Base-by-base conservation (phyloP, 306 rosid genomes). In the Acmispon strigosus region DNA sequence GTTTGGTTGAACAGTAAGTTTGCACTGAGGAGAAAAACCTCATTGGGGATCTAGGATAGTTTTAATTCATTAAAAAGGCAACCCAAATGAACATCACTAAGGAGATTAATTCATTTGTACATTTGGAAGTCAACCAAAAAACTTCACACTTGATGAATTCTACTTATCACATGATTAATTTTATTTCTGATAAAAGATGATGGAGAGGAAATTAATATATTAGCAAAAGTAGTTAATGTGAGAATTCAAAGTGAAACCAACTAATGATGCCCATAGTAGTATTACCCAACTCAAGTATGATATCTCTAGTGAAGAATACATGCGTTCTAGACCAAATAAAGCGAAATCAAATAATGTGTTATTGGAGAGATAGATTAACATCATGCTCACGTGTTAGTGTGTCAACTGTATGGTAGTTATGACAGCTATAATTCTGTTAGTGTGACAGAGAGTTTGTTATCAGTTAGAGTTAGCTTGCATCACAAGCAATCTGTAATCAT, bases 171-270 rank as follows among this genome's bases (percentile, higher is more conserved):
- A 32, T 5, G 37, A 32, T 32, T 39, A 39, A 0, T 17, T 17
- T 22, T 12, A 5, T 16, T 61, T 59, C 10, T 49, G 15, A 57
- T 22, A 47, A 73, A 47, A 43, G 22, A 12, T 15, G 11, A 70
- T 32, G 51, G 36, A 16, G 41, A 43, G 48, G 32, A 24, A 53
- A 64, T 20, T 43, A 49, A 55, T 48, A 53, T 19, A 36, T 62
- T 53, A 43, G 34, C 13, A 65, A n/a, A 15, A 55, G 19, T 43
- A 50, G 27, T 11, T 11, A 39, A 39, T 34, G 48, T 51, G 36
- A 54, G 56, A 51, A 70, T 69, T 60, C 42, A 45, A 41, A 56
- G 74, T 64, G 59, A 66, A 76, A 50, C 72, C 51, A 66, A 45
- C 60, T 24, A 48, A 22, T 34, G 60, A 27, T 27, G 2, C 32